A percentile compares a stretch with the other conserved stretches of the same genome.
phyloP scores from a whole-genome alignment of 495 filamentous ascomycete species.

The Aspergillus mulundensis region DNA sequence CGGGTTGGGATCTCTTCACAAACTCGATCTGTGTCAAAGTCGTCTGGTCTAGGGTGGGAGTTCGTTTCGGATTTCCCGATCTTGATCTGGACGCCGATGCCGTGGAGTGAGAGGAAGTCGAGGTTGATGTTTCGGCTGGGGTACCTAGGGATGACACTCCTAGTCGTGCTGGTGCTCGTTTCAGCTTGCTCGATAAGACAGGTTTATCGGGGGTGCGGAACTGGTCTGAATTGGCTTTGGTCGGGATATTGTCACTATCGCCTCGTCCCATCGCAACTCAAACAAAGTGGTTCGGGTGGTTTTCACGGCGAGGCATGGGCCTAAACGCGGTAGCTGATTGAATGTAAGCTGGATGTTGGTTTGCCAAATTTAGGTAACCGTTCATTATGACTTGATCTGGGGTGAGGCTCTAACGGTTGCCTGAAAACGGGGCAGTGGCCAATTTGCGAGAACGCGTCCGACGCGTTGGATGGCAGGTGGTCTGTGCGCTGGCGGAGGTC shows the following conservation, averaged over 20 bases:
- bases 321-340: background rate
- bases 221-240: slow-evolving; percentile 18
- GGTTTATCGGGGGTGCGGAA: slow-evolving; percentile 29
- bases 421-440: background rate
- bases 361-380: background rate
- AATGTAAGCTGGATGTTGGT: background rate
- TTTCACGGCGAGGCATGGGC: slow-evolving; percentile 16
- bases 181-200: slow-evolving; percentile 19
- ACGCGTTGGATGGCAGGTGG: slow-evolving; percentile 4
- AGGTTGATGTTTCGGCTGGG: slow-evolving; percentile 9
- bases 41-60: slow-evolving; percentile 26
- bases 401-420: background rate
- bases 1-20: slow-evolving; percentile 24
- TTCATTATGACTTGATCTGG: slow-evolving; percentile 1
- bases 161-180: slow-evolving; percentile 14
- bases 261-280: slow-evolving; percentile 34
- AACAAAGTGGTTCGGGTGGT: background rate
- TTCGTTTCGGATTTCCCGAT: slow-evolving; percentile 18
- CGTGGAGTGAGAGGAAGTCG: background rate
- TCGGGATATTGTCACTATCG: slow-evolving; percentile 11
- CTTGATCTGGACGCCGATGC: slow-evolving; percentile 20
- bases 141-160: slow-evolving; percentile 11
- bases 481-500: slow-evolving; percentile 3
- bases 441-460: slow-evolving; percentile 10
- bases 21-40: slow-evolving; percentile 46